These are phyloP conservation scores for Metarhizium humberi DNA, from an alignment of 2,329 filamentous ascomycete species.

Conservation along the genomic window DNA sequence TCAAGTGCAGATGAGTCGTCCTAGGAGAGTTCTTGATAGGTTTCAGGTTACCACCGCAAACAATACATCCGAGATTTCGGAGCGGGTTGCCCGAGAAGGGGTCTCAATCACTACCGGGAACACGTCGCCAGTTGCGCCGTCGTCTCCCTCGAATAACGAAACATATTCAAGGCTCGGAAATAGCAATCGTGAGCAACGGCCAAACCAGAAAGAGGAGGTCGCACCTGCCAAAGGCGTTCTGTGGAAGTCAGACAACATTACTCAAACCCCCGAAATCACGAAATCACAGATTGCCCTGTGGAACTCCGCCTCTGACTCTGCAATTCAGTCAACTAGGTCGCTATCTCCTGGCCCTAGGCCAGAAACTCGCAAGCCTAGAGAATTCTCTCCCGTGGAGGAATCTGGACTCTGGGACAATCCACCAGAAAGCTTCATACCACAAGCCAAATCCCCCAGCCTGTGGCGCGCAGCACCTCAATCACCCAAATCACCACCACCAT, in stretches of 20 bases:
- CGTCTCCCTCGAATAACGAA: not conserved
- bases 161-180: not conserved
- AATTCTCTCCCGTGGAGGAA: not conserved
- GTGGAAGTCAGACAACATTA: not conserved
- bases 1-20: constrained; percentile 1
- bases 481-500: not conserved
- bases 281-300: not conserved
- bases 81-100: not conserved
- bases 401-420: not conserved
- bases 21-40: not conserved
- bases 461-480: not conserved
- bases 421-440: not conserved
- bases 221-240: not conserved
- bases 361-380: not conserved
- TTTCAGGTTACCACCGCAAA: not conserved
- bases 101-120: not conserved
- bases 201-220: not conserved
- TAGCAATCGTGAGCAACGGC: not conserved
- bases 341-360: not conserved
- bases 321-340: not conserved
- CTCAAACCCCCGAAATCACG: not conserved
- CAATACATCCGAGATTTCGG: not conserved
- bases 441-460: not conserved
- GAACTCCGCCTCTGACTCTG: not conserved
- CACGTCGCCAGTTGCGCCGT: not conserved